Conservation (phyloP, 75 land plant species). For the Picea glauca region DNA sequence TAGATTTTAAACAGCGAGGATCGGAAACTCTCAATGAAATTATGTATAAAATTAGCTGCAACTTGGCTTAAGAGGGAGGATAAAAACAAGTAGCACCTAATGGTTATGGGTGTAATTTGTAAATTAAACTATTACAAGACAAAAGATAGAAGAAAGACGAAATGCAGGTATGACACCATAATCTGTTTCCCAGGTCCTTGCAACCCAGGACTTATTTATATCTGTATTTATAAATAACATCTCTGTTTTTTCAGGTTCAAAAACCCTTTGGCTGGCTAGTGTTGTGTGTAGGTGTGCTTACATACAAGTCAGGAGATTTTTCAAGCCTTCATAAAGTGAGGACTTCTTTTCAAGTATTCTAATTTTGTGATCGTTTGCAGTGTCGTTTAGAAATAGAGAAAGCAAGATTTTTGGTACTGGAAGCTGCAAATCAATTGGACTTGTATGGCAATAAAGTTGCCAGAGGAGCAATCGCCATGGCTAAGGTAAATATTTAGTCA, state of each 20-base stretch:
- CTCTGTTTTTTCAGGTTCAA: neutral
- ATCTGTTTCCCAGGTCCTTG: neutral
- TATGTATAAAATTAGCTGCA: neutral
- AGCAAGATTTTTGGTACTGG: slow-evolving; percentile 79
- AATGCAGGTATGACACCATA: neutral
- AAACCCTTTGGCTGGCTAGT: neutral
- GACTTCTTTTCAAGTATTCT: neutral
- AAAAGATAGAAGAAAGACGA: neutral
- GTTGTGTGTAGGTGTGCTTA: neutral
- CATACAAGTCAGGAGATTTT: neutral
- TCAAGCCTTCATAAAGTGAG: neutral
- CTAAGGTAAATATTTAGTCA: slow-evolving; percentile 57
- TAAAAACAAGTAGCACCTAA: neutral
- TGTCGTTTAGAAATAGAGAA: slow-evolving; percentile 83
- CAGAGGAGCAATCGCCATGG: slow-evolving; percentile 94
- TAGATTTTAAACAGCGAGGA: too few species aligned
- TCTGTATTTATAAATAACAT: neutral
- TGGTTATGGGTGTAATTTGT: neutral
- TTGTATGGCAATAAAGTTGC: slow-evolving; percentile 80
- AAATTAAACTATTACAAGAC: neutral
- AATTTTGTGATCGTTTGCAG: slow-evolving; percentile 29
- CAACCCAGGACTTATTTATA: neutral
- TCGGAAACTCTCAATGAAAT: neutral
- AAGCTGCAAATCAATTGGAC: slow-evolving; percentile 96
- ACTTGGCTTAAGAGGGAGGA: neutral